phyloP scores from a whole-genome alignment of 768 basidiomycete genomes.

The Hypholoma fasciculare region DNA sequence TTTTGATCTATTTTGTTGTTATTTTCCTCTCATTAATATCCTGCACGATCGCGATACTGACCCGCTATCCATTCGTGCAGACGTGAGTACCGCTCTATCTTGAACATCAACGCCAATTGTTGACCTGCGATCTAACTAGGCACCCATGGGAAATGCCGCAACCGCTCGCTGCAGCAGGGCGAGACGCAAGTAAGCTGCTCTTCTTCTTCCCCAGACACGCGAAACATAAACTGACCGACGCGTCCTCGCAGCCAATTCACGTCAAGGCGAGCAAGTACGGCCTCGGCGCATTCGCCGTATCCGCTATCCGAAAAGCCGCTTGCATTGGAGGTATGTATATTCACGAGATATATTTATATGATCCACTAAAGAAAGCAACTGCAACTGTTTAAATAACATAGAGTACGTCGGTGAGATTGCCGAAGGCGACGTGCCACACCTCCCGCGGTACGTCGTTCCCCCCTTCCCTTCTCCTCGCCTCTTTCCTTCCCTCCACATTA shows the following conservation, averaged over 20 bases:
- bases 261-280: conserved; percentile 38
- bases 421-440: no score
- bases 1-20: no score
- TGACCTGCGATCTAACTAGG: no score
- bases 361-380: no score
- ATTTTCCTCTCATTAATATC: no score
- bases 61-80: no score
- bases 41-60: no score
- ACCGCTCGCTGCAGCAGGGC: conserved; percentile 21
- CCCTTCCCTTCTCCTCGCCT: no score
- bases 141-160: conserved; percentile 6
- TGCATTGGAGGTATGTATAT: conserved; percentile 25
- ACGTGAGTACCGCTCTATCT: no score
- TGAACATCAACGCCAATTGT: no score
- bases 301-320: conserved; percentile 6
- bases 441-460: no score
- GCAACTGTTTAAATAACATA: conserved; percentile 13
- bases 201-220: background rate
- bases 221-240: background rate
- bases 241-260: conserved; percentile 27
- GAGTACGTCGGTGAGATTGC: conserved; percentile 40
- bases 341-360: background rate
- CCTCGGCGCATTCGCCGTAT: conserved; percentile 46
- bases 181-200: conserved; percentile 13
- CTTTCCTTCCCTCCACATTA: no score